Conservation (phyloP, 1,284 basidiomycete genomes). For the Irpex lacteus region DNA sequence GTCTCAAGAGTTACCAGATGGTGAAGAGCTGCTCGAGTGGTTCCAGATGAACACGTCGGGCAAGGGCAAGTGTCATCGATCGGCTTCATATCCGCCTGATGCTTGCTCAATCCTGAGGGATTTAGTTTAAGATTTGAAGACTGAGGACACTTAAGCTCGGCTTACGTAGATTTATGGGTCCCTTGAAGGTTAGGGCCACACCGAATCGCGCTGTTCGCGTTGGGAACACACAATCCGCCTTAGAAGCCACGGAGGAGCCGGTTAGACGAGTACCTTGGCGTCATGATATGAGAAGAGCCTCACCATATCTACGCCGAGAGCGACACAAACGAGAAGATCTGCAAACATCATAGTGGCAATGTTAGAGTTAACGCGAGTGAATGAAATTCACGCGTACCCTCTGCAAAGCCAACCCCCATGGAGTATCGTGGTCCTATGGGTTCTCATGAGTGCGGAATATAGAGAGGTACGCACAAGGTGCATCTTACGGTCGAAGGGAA, state of each 20-base stretch:
- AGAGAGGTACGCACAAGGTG: neutral
- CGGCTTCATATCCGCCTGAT: constrained; percentile 62
- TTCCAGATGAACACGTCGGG: constrained; percentile 67
- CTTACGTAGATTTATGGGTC: constrained; percentile 75
- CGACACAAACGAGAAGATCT: constrained; percentile 85
- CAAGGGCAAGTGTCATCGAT: constrained; percentile 79
- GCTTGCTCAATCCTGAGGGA: constrained; percentile 62
- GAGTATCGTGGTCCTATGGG: constrained; percentile 73
- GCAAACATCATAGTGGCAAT: constrained; percentile 2
- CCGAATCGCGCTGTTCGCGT: constrained; percentile 86
- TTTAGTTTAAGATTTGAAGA: neutral
- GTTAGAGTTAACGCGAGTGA: neutral
- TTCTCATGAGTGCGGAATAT: neutral
- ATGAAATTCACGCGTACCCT: constrained; percentile 51
- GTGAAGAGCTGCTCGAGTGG: constrained; percentile 69
- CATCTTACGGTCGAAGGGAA: constrained; percentile 68
- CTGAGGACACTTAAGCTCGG: neutral
- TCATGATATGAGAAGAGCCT: constrained; percentile 12
- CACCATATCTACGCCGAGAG: constrained; percentile 88
- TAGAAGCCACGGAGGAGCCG: constrained; percentile 24
- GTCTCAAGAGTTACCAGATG: constrained; percentile 76
- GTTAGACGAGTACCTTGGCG: neutral
- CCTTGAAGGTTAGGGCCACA: constrained; percentile 75
- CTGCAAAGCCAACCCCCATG: constrained; percentile 88
- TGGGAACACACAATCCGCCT: constrained; percentile 89